Base-by-base conservation (phyloP, 768 basidiomycete genomes). In the Phylloporus sp. region DNA sequence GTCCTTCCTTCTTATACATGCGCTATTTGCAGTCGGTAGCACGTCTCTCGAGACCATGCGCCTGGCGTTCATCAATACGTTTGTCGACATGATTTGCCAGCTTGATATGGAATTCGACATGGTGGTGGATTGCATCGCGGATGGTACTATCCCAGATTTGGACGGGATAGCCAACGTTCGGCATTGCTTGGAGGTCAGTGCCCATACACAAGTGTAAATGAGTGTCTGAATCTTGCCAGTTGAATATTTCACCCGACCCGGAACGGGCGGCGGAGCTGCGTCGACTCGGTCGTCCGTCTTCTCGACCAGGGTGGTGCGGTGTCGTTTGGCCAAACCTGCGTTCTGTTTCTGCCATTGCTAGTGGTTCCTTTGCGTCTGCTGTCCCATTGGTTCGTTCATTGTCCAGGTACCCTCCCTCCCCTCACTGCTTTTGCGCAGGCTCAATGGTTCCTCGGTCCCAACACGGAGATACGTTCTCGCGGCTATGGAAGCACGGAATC, bases 1-100 rank as follows among this genome's bases (percentile, higher is more conserved):
- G 9, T 36, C 53, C 24, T 55, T 55, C 22, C 54, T 55, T 42
- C 23, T 54, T 3, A 36, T 54, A n/a, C 54, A 44, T 17, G 54
- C 27, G 4, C 38, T 55, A 3, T 55, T 50, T 21, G 33, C 48
- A 0, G 11, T 55, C 14, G 18, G 31, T 4, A 50, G 35, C 38
- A 46, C 10, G 35, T 33, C 38, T 21, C 27, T 56, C 15, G 46
- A 48, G 35, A 17, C 20, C 4, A 53, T 56, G 21, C 2, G 2
- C 18, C 32, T 27, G 32, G 22, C 18, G 7, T 54, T 54, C 46
- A 29, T 49, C 32, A 39, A 15, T 18, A 54, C 52, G 14, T 42
- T 53, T 15, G 27, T 53, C 18, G 50, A 52, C 21, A 31, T 54
- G 42, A 48, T 54, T 14, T 28, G 33, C 6, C 10, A 38, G n/a